Evolutionary conservation across 2,329 filamentous ascomycete species (phyloP).

Genomic region (Pseudogymnoascus sp.): DNA sequence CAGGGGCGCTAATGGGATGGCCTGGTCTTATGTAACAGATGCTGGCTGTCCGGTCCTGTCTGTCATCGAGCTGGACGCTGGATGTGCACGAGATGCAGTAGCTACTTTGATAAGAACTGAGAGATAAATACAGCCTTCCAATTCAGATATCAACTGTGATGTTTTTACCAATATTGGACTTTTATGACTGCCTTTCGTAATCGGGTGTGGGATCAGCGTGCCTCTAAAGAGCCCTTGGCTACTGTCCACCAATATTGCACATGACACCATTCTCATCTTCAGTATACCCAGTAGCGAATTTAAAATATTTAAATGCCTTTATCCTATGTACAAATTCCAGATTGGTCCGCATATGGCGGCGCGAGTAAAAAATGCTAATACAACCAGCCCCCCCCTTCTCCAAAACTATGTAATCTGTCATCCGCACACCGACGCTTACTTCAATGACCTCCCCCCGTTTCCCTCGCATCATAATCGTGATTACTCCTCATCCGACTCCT

Average conservation of each 20-base stretch:
- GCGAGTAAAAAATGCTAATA: conserved; percentile 6
- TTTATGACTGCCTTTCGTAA: not conserved
- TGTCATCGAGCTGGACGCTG: conserved; percentile 1
- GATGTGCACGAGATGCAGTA: not conserved
- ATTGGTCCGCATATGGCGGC: not conserved
- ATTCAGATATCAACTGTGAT: not conserved
- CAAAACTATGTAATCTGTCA: conserved; percentile 1
- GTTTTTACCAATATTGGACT: not conserved
- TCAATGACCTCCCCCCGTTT: not conserved
- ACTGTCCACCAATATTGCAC: not conserved
- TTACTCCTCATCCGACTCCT: conserved; percentile 29
- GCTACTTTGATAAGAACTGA: conserved; percentile 8
- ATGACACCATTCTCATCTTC: not conserved
- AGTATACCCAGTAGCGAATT: not conserved
- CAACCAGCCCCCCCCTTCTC: not conserved
- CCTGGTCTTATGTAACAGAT: conserved; percentile 1
- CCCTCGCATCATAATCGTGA: not conserved
- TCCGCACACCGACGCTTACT: not conserved
- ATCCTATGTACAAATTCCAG: conserved; percentile 5
- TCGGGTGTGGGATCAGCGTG: not conserved
- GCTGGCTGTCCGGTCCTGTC: not conserved
- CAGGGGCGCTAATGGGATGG: not conserved
- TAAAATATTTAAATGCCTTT: conserved; percentile 1
- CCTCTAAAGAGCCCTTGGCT: not conserved
- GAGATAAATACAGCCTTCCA: conserved; percentile 6